Percentiles rank a stretch among this genome's conserved stretches.
Evolutionary conservation across 257 asterid genomes (phyloP).

Genomic region (Gentiana dahurica): DNA sequence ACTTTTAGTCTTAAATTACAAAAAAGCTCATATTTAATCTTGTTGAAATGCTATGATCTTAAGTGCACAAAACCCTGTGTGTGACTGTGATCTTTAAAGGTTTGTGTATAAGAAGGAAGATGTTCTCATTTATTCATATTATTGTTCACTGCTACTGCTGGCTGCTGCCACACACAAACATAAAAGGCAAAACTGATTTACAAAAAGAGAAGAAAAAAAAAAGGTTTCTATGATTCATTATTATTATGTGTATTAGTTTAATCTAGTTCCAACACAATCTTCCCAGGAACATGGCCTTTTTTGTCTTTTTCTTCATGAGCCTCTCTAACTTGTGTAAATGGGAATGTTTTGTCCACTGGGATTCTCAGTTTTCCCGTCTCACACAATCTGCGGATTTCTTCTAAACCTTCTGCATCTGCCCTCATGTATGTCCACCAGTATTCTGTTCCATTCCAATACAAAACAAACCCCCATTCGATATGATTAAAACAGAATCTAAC

Average conservation of each 20-base stretch:
- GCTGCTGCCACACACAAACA: no score
- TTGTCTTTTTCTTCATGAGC: constrained; percentile 77
- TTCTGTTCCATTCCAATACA: constrained; percentile 31
- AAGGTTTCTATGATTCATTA: no score
- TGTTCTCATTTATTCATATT: no score
- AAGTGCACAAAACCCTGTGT: not conserved
- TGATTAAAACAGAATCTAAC: no score
- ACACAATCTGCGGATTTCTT: constrained; percentile 57
- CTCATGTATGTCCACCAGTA: constrained; percentile 93
- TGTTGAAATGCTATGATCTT: no score
- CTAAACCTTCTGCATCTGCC: constrained; percentile 74
- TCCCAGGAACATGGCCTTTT: constrained; percentile 45
- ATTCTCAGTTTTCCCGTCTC: constrained; percentile 60
- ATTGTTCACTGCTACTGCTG: no score
- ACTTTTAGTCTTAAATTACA: not conserved
- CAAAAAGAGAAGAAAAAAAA: not conserved
- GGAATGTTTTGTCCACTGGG: constrained; percentile 65
- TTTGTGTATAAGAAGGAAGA: no score
- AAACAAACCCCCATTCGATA: no score
- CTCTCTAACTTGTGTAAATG: constrained; percentile 56
- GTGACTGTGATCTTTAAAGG: no score
- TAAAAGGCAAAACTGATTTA: not conserved
- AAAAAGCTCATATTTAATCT: not conserved
- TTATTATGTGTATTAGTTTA: constrained; percentile 5
- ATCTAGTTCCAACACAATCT: constrained; percentile 68